Evolutionary conservation across 768 basidiomycete species (phyloP), one percentile per base, ranked within the genome.

Genomic region (Leccinum uliginosum): DNA sequence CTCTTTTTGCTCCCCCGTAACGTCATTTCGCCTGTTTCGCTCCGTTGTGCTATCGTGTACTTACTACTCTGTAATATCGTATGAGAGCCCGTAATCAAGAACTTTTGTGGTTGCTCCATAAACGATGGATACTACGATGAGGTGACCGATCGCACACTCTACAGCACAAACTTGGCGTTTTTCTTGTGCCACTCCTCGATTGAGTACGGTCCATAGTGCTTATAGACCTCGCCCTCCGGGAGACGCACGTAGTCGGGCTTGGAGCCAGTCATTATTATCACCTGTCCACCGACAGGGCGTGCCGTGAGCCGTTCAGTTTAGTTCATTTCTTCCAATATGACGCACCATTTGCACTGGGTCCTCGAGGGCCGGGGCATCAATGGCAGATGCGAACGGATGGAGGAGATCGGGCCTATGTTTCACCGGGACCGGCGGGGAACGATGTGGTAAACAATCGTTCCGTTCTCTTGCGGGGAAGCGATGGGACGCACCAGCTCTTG

Each of bases 321-420:
- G 17, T 10, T 12, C 30, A n/a, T 9, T 32, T 23, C 7, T 12
- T 9, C 1, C 7, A 4, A 7, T 1, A 4, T 3, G 17, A 63
- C 76, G 55, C 50, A 84, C 85, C 77, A 85, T 67, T 14, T 74
- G 75, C 12, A 78, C 72, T 2, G 85, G 83, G 0, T 63, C 58
- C 34, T 78, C 76, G 14, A 87, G 75, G n/a, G 79, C 75, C 3
- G 84, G 84, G 4, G 76, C 76, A 54, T 87, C 86, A 50, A 86
- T 85, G 0, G 78, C 84, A 27, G 83, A 83, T 9, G 85, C 85
- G 59, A 86, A 87, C 3, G 86, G 86, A 54, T 87, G 86, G 32
- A 87, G 72, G 0, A 81, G 63, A 26, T 86, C 82, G 0, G 85
- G 84, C 85, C 85, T 86, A 45, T 2, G 24, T n/a, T 4, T 8